These are phyloP conservation scores for Symbiotaphrina buchneri DNA, from an alignment of 495 filamentous ascomycete genomes.

Conservation along the genomic window DNA sequence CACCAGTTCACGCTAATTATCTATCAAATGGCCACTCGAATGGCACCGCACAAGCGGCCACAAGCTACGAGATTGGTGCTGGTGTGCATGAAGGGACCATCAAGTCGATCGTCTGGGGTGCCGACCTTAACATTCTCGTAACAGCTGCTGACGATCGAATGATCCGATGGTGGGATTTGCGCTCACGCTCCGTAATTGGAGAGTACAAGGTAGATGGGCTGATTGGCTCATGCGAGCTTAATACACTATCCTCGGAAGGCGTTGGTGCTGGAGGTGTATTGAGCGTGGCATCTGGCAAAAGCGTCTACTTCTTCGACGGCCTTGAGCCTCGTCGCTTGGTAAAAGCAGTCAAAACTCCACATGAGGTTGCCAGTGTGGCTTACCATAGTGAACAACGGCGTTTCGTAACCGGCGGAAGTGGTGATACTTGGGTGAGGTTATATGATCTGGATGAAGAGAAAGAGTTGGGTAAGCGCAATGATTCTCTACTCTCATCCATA, in stretches of 20 bases:
- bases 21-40: slow-evolving; percentile 10
- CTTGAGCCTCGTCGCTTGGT: slow-evolving; percentile 39
- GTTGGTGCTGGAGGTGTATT: slow-evolving; percentile 28
- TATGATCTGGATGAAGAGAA: slow-evolving; percentile 65
- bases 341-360: slow-evolving; percentile 50
- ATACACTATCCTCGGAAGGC: slow-evolving; percentile 20
- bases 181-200: slow-evolving; percentile 42
- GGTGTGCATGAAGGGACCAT: slow-evolving; percentile 69
- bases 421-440: slow-evolving; percentile 86
- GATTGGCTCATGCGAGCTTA: slow-evolving; percentile 80
- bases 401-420: slow-evolving; percentile 68
- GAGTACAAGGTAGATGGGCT: slow-evolving; percentile 55
- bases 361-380: slow-evolving; percentile 76
- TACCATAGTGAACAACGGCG: slow-evolving; percentile 60
- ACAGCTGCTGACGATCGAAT: slow-evolving; percentile 80
- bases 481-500: slow-evolving; percentile 6
- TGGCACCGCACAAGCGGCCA: slow-evolving; percentile 17
- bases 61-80: slow-evolving; percentile 66
- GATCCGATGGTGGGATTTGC: slow-evolving; percentile 86
- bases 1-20: slow-evolving; percentile 9
- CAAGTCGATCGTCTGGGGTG: slow-evolving; percentile 85
- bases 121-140: slow-evolving; percentile 65
- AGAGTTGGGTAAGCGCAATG: slow-evolving; percentile 46
- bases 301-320: slow-evolving; percentile 83
- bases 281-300: slow-evolving; percentile 63